Conservation (phyloP, 202 grass and related monocot species). For the Schoenoplectus tabernaemontani region DNA sequence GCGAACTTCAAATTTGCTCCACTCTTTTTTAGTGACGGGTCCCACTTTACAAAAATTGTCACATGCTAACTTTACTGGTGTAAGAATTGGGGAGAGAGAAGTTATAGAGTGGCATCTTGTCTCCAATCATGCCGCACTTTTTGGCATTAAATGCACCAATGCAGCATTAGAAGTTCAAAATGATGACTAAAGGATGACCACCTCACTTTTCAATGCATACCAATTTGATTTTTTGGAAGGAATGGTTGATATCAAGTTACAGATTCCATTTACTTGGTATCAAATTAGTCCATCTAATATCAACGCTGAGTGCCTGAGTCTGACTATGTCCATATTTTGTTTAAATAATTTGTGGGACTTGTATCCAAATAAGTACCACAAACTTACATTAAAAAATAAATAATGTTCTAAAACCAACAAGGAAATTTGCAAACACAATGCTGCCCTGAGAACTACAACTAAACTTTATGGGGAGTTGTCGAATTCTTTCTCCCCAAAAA, state of each 20-base stretch:
- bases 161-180: constrained; percentile 33
- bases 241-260: background rate
- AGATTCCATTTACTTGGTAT: background rate
- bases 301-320: background rate
- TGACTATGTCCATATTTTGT: background rate
- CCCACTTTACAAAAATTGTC: constrained; percentile 1
- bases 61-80: constrained; percentile 23
- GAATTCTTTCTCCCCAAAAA: no score
- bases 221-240: background rate
- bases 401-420: background rate
- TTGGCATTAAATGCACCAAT: constrained; percentile 86
- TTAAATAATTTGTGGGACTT: background rate
- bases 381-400: background rate
- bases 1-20: no score
- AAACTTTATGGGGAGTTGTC: no score
- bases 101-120: constrained; percentile 34
- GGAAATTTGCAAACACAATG: no score
- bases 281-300: background rate
- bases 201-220: background rate
- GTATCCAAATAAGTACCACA: background rate
- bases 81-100: constrained; percentile 55
- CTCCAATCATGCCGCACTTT: constrained; percentile 43
- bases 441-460: background rate
- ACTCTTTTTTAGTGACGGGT: no score
- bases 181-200: background rate